These are phyloP conservation scores for Hypoxylon sp. DNA, from an alignment of 2,329 filamentous ascomycete species.

Conservation along the genomic window DNA sequence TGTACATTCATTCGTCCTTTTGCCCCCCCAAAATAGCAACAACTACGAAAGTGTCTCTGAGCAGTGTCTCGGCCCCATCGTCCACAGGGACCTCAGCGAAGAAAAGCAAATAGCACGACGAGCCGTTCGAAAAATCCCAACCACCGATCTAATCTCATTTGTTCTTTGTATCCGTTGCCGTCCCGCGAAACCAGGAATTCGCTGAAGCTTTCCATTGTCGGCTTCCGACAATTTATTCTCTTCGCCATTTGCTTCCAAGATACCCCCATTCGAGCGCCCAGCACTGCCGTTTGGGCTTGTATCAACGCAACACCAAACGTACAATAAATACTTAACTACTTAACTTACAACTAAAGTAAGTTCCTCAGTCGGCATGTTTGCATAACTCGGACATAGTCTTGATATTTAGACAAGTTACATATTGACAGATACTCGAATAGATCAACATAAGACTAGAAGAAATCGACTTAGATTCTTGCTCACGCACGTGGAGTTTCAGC, in stretches of 20 bases:
- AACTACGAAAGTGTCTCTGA: constrained; percentile 30
- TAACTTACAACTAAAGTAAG: constrained; percentile 33
- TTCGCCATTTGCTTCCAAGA: constrained; percentile 27
- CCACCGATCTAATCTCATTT: constrained; percentile 38
- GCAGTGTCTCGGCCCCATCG: constrained; percentile 37
- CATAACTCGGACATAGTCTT: constrained; percentile 3
- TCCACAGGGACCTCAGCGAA: constrained; percentile 21
- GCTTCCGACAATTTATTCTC: constrained; percentile 27
- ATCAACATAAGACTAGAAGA: constrained; percentile 22
- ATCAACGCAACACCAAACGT: constrained; percentile 21
- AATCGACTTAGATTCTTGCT: constrained; percentile 21
- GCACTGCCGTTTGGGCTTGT: constrained; percentile 19
- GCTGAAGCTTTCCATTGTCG: constrained; percentile 27
- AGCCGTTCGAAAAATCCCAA: constrained; percentile 24
- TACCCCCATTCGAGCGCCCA: constrained; percentile 29
- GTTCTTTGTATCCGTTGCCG: constrained; percentile 38
- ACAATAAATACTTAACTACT: constrained; percentile 17
- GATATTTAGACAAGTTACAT: constrained; percentile 15
- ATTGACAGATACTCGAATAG: constrained; percentile 26
- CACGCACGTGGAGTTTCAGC: constrained; percentile 21
- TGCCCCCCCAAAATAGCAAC: constrained; percentile 29
- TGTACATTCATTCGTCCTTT: constrained; percentile 29
- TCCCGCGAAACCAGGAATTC: constrained; percentile 32
- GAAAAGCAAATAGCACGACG: constrained; percentile 32
- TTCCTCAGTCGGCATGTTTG: constrained; percentile 13